Conservation (phyloP, 2,329 filamentous ascomycete genomes). For the Tolypocladium tropicale region DNA sequence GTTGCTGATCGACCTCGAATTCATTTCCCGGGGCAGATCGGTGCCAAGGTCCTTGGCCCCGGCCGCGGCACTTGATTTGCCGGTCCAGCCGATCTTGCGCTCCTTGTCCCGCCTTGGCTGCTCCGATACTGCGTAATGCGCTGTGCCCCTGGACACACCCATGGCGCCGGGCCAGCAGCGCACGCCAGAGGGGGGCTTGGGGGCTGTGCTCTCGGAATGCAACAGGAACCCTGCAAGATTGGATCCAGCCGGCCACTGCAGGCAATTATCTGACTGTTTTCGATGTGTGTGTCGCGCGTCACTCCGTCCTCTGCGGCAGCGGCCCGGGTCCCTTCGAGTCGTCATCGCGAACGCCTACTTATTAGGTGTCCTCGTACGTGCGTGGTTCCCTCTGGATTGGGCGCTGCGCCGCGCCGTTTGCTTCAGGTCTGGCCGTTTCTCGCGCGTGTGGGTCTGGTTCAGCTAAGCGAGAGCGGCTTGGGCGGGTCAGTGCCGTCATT, state of each 20-base stretch:
- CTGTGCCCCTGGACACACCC: background rate
- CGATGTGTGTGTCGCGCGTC: too few relatives aligned
- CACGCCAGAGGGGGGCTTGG: background rate
- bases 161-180: background rate
- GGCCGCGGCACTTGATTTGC: background rate
- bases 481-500: too few relatives aligned
- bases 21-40: background rate
- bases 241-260: too few relatives aligned
- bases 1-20: background rate
- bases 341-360: background rate
- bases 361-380: background rate
- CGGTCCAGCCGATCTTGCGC: background rate
- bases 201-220: background rate
- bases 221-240: too few relatives aligned
- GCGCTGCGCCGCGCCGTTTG: background rate
- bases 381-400: background rate
- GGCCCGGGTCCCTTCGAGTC: too few relatives aligned
- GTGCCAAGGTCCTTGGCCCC: background rate
- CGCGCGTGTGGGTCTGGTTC: too few relatives aligned
- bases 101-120: background rate
- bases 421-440: background rate
- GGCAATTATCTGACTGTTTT: too few relatives aligned
- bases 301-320: too few relatives aligned
- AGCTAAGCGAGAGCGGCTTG: too few relatives aligned
- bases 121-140: background rate